Evolutionary conservation across 2,329 filamentous ascomycete species (phyloP).

Genomic region (Fusarium xylarioides): DNA sequence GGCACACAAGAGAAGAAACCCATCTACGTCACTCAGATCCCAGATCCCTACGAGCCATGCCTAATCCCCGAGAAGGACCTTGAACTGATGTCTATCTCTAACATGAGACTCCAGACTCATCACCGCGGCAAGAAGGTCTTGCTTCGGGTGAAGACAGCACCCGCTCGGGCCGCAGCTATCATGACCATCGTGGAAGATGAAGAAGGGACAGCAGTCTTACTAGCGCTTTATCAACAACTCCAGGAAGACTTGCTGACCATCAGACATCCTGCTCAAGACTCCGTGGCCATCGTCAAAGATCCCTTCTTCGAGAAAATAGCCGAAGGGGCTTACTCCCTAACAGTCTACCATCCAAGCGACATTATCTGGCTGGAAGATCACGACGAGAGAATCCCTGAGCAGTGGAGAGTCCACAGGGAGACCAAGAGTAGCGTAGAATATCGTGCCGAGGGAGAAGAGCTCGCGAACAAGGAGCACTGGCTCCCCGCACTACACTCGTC

Average conservation of each 20-base stretch:
- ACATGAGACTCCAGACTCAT: constrained; percentile 26
- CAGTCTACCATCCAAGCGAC: constrained; percentile 64
- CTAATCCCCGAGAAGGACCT: neutral
- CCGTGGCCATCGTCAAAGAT: constrained; percentile 60
- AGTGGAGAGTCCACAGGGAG: constrained; percentile 44
- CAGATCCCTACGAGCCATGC: constrained; percentile 8
- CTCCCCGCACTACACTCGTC: constrained; percentile 45
- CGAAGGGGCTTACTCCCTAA: constrained; percentile 53
- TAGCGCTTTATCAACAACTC: constrained; percentile 55
- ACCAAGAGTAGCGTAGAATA: constrained; percentile 12
- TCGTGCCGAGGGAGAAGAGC: constrained; percentile 48
- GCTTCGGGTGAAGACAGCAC: constrained; percentile 33
- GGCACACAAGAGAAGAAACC: neutral
- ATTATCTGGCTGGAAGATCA: constrained; percentile 49
- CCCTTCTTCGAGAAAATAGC: constrained; percentile 58
- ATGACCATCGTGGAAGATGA: constrained; percentile 53
- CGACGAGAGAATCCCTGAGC: constrained; percentile 52
- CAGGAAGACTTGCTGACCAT: constrained; percentile 46
- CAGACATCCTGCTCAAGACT: constrained; percentile 46
- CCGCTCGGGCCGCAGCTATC: constrained; percentile 27
- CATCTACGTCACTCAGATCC: neutral
- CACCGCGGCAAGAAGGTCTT: constrained; percentile 28
- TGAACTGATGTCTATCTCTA: neutral
- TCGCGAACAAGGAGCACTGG: constrained; percentile 42
- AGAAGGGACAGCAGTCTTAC: constrained; percentile 42